A percentile compares a stretch with the other conserved stretches of the same genome.
phyloP scores from a whole-genome alignment of 148 eudicot species.

The Rhododendron molle region DNA sequence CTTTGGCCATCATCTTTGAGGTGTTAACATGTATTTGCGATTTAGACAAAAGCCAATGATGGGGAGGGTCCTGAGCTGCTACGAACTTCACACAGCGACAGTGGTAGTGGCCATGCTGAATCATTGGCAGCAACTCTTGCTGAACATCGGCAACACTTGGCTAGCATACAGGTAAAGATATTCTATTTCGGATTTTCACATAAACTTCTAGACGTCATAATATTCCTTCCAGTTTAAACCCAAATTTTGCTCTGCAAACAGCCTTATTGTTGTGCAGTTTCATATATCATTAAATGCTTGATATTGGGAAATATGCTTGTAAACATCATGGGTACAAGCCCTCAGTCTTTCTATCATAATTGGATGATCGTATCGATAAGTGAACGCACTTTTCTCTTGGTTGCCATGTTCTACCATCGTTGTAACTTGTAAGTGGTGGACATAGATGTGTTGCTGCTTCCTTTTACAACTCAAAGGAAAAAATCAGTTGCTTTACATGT shows the following conservation, averaged over 20 bases:
- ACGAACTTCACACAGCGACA: constrained; percentile 62
- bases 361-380: not conserved
- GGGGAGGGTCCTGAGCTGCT: constrained; percentile 97
- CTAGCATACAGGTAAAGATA: constrained; percentile 78
- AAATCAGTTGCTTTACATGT: not conserved
- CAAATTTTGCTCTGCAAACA: not conserved
- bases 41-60: constrained; percentile 89
- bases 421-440: not conserved
- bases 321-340: not conserved
- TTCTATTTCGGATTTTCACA: not conserved
- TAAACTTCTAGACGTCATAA: not conserved
- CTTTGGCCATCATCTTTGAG: not conserved
- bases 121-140: constrained; percentile 85
- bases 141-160: constrained; percentile 92
- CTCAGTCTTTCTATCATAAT: not conserved
- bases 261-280: not conserved
- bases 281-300: not conserved
- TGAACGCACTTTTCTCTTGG: not conserved
- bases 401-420: not conserved
- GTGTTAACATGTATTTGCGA: constrained; percentile 3
- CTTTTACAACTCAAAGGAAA: not conserved
- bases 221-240: not conserved
- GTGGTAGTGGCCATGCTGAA: constrained; percentile 77
- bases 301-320: not conserved
- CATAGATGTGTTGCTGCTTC: not conserved